Evolutionary conservation across 2,329 filamentous ascomycete species (phyloP).

Genomic region (Beauveria asiatica): DNA sequence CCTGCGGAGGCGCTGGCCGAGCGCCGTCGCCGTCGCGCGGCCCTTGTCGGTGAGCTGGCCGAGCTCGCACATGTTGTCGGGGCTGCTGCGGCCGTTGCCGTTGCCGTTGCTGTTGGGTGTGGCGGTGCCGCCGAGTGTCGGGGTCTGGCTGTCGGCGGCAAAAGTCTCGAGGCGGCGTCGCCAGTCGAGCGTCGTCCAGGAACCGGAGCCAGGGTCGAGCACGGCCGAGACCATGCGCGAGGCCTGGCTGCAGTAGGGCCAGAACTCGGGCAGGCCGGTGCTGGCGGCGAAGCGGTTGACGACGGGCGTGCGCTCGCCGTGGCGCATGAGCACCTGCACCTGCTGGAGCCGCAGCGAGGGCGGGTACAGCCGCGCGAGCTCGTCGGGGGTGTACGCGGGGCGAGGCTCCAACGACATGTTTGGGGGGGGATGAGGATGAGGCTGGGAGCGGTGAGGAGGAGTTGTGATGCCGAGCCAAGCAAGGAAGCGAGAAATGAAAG

Average conservation of each 20-base stretch:
- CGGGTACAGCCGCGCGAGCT: slow-evolving; percentile 77
- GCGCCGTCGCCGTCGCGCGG: slow-evolving; percentile 59
- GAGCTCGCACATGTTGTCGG: slow-evolving; percentile 74
- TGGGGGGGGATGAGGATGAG: too few species aligned
- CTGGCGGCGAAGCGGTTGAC: slow-evolving; percentile 74
- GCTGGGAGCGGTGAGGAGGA: too few species aligned
- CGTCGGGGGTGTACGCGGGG: slow-evolving; percentile 67
- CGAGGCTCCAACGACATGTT: slow-evolving; percentile 73
- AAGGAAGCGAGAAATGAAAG: background rate
- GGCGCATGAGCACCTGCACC: slow-evolving; percentile 78
- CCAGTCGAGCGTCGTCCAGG: slow-evolving; percentile 46
- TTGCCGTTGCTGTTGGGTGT: too few species aligned
- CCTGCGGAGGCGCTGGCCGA: slow-evolving; percentile 58
- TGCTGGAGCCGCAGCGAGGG: slow-evolving; percentile 70
- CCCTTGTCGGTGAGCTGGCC: slow-evolving; percentile 71
- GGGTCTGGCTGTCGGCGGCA: slow-evolving; percentile 44
- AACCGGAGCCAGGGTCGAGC: slow-evolving; percentile 31
- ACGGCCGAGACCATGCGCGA: slow-evolving; percentile 54
- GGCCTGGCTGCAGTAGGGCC: slow-evolving; percentile 84
- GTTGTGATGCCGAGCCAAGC: background rate
- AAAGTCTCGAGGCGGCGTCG: slow-evolving; percentile 77
- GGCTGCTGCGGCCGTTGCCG: slow-evolving; percentile 49
- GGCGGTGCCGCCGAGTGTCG: slow-evolving; percentile 47
- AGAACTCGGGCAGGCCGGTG: slow-evolving; percentile 57
- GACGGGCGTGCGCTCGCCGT: slow-evolving; percentile 77